Conservation (phyloP, 2,329 filamentous ascomycete species). For the Cordyceps pruinosa region DNA sequence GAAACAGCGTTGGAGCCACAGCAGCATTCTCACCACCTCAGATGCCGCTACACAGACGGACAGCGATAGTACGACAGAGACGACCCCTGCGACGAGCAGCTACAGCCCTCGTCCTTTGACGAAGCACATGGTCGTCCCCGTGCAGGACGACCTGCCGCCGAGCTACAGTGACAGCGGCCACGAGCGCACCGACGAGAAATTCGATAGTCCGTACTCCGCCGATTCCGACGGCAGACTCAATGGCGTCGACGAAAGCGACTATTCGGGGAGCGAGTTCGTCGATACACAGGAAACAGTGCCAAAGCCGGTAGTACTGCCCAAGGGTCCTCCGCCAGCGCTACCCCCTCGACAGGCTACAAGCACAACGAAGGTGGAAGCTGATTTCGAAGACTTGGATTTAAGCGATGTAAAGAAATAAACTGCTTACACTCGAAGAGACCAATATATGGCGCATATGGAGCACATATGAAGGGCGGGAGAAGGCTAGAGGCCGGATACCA, state of each 20-base stretch:
- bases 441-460: neutral
- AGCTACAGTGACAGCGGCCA: neutral
- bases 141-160: neutral
- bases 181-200: neutral
- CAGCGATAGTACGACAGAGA: neutral
- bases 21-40: neutral
- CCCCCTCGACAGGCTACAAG: neutral
- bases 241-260: neutral
- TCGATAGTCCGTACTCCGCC: neutral
- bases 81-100: neutral
- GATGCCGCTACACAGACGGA: slow-evolving; percentile 8
- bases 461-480: neutral
- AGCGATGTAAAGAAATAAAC: neutral
- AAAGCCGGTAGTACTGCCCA: slow-evolving; percentile 7
- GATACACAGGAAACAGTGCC: neutral
- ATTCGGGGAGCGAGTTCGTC: neutral
- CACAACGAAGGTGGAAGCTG: neutral
- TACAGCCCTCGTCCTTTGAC: neutral
- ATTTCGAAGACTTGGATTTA: slow-evolving; percentile 12
- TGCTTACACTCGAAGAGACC: neutral
- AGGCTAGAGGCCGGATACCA: neutral
- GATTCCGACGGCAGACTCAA: neutral
- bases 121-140: neutral
- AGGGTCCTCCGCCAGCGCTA: slow-evolving; percentile 8
- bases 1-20: neutral